Base-by-base conservation (phyloP, 768 basidiomycete species). In the Suillus bovinus region DNA sequence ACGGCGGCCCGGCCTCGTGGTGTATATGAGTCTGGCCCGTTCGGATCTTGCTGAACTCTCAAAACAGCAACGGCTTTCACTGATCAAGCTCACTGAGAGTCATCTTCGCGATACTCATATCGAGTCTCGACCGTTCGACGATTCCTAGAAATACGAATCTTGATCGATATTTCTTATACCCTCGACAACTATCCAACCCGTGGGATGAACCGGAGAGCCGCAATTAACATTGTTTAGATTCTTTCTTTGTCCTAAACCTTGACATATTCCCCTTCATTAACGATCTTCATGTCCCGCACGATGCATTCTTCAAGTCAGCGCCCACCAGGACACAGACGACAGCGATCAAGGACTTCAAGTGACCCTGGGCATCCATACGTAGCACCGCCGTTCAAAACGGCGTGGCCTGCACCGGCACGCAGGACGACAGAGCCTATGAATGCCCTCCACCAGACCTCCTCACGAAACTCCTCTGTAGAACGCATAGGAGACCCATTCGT, bases 351-450 rank as follows among this genome's bases (percentile, higher is more conserved):
- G 41, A 16, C 67, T 24, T 63, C 63, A 2, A 70, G 71, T 52
- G 73, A 74, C 59, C 68, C 73, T 36, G 71, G 66, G 31, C 65
- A 70, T 29, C 17, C 62, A 1, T 65, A 65, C 49, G 63, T 67
- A 33, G 44, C 57, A 14, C 71, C 68, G 8, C 74, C 73, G 0
- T 69, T 73, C 59, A 64, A 64, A 57, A 42, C 67, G 22, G 64
- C n/a, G 20, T 63, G 73, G 65, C 73, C 73, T 31, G 53, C 66
- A 6, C 72, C 72, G 7, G 67, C 65, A 3, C 72, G 71, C 24
- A 71, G 66, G 13, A 24, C 54, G 22, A 67, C 66, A 8, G 72
- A 66, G 22, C 67, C 70, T 36, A 56, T 49, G 52, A 63, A 56
- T 44, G 47, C 20, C 22, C 42, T 31, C 29, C 60, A 36, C 42